Conservation (phyloP, 345 rosid species). For the Syzygium aromaticum region DNA sequence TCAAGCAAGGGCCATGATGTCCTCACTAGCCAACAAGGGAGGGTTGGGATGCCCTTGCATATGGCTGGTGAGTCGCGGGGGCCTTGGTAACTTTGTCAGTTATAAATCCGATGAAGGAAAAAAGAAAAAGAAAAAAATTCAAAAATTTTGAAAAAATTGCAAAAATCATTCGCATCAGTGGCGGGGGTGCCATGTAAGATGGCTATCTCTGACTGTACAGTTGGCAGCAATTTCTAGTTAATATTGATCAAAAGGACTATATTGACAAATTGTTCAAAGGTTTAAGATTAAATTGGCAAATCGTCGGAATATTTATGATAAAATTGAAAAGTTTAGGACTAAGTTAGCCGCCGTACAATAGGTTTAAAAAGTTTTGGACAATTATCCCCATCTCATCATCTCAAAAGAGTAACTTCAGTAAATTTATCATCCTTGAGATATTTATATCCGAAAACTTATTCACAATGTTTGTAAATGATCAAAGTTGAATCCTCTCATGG, state of each 20-base stretch:
- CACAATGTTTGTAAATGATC: neutral
- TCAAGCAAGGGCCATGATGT: too few relatives aligned
- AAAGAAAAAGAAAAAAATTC: fast-evolving
- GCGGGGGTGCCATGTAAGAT: fast-evolving
- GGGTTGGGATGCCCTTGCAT: neutral
- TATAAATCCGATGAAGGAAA: neutral
- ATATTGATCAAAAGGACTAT: fast-evolving
- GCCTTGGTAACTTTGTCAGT: neutral
- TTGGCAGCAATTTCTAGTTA: neutral
- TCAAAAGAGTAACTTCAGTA: neutral
- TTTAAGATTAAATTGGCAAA: neutral
- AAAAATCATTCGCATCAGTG: neutral
- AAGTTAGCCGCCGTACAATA: neutral
- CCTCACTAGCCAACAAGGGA: neutral
- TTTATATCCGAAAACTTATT: neutral
- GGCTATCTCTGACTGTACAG: fast-evolving
- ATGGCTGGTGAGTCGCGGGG: neutral
- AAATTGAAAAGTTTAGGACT: neutral
- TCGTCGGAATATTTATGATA: neutral
- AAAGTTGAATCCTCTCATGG: neutral
- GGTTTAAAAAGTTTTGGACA: neutral
- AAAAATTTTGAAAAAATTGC: neutral
- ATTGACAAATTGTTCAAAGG: neutral
- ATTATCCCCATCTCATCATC: neutral
- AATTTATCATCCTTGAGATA: neutral